Evolutionary conservation across 108 stramenopile genomes (phyloP).

Genomic region (Nannochloropsis gaditana): DNA sequence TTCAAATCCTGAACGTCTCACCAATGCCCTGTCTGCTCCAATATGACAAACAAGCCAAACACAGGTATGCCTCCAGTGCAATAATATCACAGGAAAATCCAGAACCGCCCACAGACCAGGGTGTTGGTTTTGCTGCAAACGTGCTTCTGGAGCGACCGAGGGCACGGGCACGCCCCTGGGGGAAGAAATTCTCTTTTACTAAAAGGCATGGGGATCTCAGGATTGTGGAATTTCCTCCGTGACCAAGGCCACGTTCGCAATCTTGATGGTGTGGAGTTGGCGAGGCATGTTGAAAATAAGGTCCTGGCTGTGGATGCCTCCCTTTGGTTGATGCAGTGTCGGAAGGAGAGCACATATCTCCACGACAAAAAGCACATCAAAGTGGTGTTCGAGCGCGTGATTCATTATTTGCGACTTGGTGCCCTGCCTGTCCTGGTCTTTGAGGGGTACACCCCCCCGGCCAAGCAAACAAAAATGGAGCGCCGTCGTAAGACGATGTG

Average conservation of each 20-base stretch:
- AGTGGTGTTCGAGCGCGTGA: background rate
- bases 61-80: too few relatives aligned
- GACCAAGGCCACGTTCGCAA: background rate
- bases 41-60: too few relatives aligned
- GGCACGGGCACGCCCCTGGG: too few relatives aligned
- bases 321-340: background rate
- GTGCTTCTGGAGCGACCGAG: too few relatives aligned
- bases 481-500: background rate
- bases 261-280: background rate
- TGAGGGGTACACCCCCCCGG: background rate
- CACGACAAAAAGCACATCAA: slow-evolving; percentile 15
- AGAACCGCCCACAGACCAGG: too few relatives aligned
- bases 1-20: too few relatives aligned
- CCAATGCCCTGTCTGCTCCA: too few relatives aligned
- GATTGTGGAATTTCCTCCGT: background rate
- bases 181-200: too few relatives aligned
- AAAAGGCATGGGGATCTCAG: background rate
- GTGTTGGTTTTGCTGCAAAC: too few relatives aligned
- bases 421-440: background rate
- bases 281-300: background rate
- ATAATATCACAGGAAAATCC: too few relatives aligned
- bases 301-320: slow-evolving; percentile 5
- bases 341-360: background rate
- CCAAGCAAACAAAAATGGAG: background rate
- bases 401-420: background rate